Evolutionary conservation across 2,329 filamentous ascomycete genomes (phyloP).

Genomic region (Davidsoniella australis): DNA sequence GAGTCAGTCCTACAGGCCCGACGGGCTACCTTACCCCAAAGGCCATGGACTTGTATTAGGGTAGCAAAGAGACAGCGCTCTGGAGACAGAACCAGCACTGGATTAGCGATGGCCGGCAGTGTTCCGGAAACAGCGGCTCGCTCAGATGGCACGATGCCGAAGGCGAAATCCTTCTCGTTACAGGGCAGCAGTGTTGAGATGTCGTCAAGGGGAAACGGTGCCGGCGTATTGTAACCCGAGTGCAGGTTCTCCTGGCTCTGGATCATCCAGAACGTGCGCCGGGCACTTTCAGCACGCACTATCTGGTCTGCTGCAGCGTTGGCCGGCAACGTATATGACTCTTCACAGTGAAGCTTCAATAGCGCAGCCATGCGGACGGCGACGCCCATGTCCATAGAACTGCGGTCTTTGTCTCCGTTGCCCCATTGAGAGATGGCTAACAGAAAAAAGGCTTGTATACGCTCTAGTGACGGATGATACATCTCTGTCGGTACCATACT

Average conservation of each 20-base stretch:
- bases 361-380: slow-evolving; percentile 22
- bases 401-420: slow-evolving; percentile 19
- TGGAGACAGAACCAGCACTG: slow-evolving; percentile 15
- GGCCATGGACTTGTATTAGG: slow-evolving; percentile 21
- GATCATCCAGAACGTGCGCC: slow-evolving; percentile 24
- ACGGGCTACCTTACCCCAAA: slow-evolving; percentile 22
- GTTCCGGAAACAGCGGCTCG: slow-evolving; percentile 21
- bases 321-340: slow-evolving; percentile 19
- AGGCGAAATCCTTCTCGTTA: slow-evolving; percentile 23
- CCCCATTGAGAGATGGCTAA: slow-evolving; percentile 21
- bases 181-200: slow-evolving; percentile 22
- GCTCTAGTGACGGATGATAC: slow-evolving; percentile 18
- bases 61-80: slow-evolving; percentile 22
- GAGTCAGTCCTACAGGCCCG: slow-evolving; percentile 15
- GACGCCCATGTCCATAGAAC: slow-evolving; percentile 23
- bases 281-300: slow-evolving; percentile 20
- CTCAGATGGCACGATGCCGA: slow-evolving; percentile 17
- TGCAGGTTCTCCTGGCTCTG: slow-evolving; percentile 23
- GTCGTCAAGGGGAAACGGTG: slow-evolving; percentile 20
- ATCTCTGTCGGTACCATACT: slow-evolving; percentile 17
- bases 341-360: slow-evolving; percentile 22
- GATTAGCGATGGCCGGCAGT: slow-evolving; percentile 17
- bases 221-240: slow-evolving; percentile 20
- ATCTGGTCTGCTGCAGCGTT: slow-evolving; percentile 18
- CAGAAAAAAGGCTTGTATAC: slow-evolving; percentile 20